Percentiles rank a stretch among this genome's conserved stretches.
Evolutionary conservation across 2,329 filamentous ascomycete species (phyloP).

Genomic region (Zasmidium angulare): DNA sequence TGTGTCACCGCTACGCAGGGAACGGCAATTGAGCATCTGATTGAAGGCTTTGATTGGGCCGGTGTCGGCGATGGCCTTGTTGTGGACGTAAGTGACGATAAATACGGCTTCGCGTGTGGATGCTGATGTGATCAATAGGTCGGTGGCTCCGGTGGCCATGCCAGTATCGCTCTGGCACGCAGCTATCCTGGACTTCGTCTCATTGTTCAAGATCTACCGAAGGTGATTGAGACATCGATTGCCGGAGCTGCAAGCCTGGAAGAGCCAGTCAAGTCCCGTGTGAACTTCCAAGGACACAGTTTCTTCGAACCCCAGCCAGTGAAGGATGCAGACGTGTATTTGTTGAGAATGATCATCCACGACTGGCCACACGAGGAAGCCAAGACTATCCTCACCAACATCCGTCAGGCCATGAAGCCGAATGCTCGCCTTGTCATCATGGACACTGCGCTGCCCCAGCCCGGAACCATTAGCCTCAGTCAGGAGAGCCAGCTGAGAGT

Average conservation of each 20-base stretch:
- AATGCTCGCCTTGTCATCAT: conserved; percentile 28
- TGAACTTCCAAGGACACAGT: conserved; percentile 20
- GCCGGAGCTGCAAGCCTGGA: conserved; percentile 16
- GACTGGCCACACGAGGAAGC: conserved; percentile 29
- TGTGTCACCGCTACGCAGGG: conserved; percentile 43
- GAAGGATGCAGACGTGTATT: conserved; percentile 32
- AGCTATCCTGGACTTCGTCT: conserved; percentile 45
- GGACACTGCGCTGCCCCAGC: conserved; percentile 23
- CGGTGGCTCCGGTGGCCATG: conserved; percentile 43
- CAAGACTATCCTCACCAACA: conserved; percentile 21
- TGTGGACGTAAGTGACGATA: conserved; percentile 43
- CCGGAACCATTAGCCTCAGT: conserved; percentile 15
- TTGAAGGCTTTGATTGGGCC: conserved; percentile 57
- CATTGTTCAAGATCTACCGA: conserved; percentile 47
- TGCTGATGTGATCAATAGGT: conserved; percentile 31
- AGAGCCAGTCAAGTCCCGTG: conserved; percentile 11
- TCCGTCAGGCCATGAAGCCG: conserved; percentile 21
- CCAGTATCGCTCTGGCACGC: conserved; percentile 43
- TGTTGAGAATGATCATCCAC: conserved; percentile 28
- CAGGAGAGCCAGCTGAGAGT: conserved; percentile 22
- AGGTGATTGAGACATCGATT: conserved; percentile 12
- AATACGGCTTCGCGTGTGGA: too few species aligned
- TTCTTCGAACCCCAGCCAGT: conserved; percentile 34
- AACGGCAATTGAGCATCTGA: conserved; percentile 55
- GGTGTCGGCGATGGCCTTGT: conserved; percentile 46